Percentiles rank a stretch among this genome's conserved stretches.
phyloP scores from a whole-genome alignment of 768 basidiomycete genomes.

The Hemileccinum rubropunctum region DNA sequence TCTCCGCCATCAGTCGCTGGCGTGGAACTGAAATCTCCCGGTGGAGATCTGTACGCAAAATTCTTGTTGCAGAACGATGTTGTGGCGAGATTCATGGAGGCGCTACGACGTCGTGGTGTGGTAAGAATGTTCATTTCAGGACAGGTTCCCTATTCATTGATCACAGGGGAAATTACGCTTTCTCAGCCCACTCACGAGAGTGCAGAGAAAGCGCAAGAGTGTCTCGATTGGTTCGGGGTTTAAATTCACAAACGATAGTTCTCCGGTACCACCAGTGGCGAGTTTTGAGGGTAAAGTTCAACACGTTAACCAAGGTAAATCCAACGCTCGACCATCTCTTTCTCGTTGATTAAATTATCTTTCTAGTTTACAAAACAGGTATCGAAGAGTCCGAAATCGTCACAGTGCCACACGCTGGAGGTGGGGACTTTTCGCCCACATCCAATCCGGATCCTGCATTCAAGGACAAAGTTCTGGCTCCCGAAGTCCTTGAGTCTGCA shows the following conservation, averaged over 20 bases:
- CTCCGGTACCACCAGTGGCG: conserved; percentile 19
- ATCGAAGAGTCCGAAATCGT: conserved; percentile 14
- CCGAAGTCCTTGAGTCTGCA: neutral
- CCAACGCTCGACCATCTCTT: neutral
- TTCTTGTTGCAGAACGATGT: conserved; percentile 39
- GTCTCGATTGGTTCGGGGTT: conserved; percentile 29
- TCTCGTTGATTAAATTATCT: neutral
- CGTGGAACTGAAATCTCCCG: conserved; percentile 21
- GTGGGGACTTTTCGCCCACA: neutral
- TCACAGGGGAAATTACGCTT: conserved; percentile 31
- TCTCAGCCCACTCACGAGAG: conserved; percentile 16
- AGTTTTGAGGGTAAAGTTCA: conserved; percentile 34
- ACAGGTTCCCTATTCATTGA: conserved; percentile 1
- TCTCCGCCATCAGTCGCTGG: conserved; percentile 40
- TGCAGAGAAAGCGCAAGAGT: conserved; percentile 14
- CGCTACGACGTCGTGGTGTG: conserved; percentile 44
- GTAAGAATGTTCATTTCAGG: conserved; percentile 31
- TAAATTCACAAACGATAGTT: conserved; percentile 20
- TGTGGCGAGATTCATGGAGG: conserved; percentile 38
- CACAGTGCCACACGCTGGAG: neutral
- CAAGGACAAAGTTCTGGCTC: neutral
- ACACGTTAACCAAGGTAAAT: conserved; percentile 29
- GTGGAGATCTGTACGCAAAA: conserved; percentile 27
- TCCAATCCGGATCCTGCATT: neutral
- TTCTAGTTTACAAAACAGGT: conserved; percentile 29